Base-by-base conservation (phyloP, 2,329 filamentous ascomycete genomes). In the Sarocladium oryzae region DNA sequence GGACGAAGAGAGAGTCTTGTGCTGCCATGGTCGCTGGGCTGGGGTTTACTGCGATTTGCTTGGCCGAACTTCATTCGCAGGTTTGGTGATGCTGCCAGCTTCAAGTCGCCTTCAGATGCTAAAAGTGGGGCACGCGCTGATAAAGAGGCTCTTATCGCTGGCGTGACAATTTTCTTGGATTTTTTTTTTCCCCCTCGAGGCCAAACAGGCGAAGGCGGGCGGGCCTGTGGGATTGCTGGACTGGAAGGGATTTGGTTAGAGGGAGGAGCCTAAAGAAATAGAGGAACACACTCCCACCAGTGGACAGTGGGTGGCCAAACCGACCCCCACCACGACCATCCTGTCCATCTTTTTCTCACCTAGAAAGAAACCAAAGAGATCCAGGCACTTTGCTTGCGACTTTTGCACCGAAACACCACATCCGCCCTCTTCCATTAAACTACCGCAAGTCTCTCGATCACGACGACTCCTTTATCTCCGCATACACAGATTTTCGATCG, bases 1-100 rank as follows among this genome's bases (percentile, higher is more conserved):
- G 80, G 55, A 96, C 80, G 55, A 92, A 73, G 43, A 71, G 70
- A n/a, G 75, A 69, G 24, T 81, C 73, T 30, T 52, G 37, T 8
- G 46, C 26, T 21, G 78, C 67, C 82, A 86, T 86, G 43, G 53
- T 10, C 26, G 46, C 43, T 52, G 40, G n/a, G n/a, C n/a, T n/a
- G 49, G 37, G 26, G 48, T 41, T 11, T 24, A 7, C 15, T 20
- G 37, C 11, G 7, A 4, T 41, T 7, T 41, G 8, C 4, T 4
- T 41, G 35, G 32, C 51, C n/a, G n/a, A 51, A 50, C 50, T 48
- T 9, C 16, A 18, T 13, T 37, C 35, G 35, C 7, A 16, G 35
- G 9, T 18, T 37, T n/a, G n/a, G n/a, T n/a, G n/a, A n/a, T n/a
- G n/a, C n/a, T n/a, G 16, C 6, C 35, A 21, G 21, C 40, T 45